phyloP scores from a whole-genome alignment of 805 yeast genomes.

The Jamesozyma gamospora region DNA sequence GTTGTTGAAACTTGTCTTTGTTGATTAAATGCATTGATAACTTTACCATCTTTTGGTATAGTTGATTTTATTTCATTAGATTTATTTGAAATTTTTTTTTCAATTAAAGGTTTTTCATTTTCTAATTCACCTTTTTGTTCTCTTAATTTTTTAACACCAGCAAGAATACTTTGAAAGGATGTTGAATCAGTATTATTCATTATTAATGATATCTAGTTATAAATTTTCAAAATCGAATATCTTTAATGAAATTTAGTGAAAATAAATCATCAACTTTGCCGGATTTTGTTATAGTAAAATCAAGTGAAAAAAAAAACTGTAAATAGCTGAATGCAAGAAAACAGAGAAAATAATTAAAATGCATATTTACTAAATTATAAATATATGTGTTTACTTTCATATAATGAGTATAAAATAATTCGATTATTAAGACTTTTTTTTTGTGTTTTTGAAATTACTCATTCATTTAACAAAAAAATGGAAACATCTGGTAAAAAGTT shows the following conservation, averaged over 20 bases:
- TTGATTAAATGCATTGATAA: constrained; percentile 15
- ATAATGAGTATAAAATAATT: too few relatives aligned
- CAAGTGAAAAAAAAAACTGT: not conserved
- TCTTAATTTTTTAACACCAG: constrained; percentile 55
- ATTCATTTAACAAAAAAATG: constrained; percentile 51
- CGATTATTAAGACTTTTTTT: too few relatives aligned
- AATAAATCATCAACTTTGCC: not conserved
- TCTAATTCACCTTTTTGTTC: constrained; percentile 28
- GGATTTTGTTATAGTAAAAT: not conserved
- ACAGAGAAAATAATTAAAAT: too few relatives aligned
- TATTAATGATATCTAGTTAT: too few relatives aligned
- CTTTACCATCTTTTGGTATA: constrained; percentile 1
- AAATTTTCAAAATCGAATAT: too few relatives aligned
- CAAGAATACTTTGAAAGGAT: constrained; percentile 61
- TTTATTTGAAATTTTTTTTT: not conserved
- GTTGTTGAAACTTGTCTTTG: constrained; percentile 11
- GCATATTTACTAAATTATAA: too few relatives aligned
- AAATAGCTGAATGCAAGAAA: too few relatives aligned
- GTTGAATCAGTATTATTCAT: constrained; percentile 39
- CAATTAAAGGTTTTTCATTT: constrained; percentile 1
- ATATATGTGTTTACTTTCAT: too few relatives aligned
- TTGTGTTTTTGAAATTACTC: too few relatives aligned
- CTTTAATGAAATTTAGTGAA: too few relatives aligned
- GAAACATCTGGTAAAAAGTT: too few relatives aligned
- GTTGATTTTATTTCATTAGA: not conserved